Conservation (phyloP, 2,329 filamentous ascomycete genomes). For the Phialophora tarda region DNA sequence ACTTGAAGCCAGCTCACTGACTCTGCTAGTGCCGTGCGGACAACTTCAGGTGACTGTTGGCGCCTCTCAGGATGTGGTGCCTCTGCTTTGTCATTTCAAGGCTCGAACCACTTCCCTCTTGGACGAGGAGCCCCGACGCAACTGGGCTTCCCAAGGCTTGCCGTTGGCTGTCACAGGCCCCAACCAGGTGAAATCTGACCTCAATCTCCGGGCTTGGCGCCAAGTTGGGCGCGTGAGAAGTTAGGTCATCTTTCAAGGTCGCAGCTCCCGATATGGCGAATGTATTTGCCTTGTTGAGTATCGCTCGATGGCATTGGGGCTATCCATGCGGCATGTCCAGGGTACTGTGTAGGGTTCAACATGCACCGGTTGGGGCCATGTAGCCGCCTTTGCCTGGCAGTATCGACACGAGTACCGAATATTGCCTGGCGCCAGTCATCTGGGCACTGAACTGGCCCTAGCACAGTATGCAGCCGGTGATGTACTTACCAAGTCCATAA, state of each 20-base stretch:
- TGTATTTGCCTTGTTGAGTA: conserved; percentile 3
- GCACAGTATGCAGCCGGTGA: background rate
- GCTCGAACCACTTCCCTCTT: background rate
- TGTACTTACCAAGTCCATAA: background rate
- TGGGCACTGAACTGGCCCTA: background rate
- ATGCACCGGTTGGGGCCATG: background rate
- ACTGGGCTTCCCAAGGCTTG: background rate
- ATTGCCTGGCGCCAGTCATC: no score
- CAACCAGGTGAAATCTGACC: background rate
- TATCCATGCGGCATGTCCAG: background rate
- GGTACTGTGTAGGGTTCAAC: background rate
- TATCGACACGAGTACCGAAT: background rate
- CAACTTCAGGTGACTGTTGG: background rate
- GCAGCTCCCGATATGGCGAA: background rate
- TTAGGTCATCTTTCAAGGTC: background rate
- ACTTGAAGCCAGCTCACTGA: background rate
- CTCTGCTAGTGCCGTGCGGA: background rate
- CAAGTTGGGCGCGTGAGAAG: background rate
- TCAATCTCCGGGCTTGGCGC: background rate
- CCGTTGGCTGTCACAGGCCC: background rate
- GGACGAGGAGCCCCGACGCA: background rate
- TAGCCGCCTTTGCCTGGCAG: background rate
- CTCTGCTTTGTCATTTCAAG: background rate
- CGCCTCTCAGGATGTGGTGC: background rate
- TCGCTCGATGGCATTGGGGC: background rate